These are phyloP conservation scores for Paxillus involutus DNA, from an alignment of 768 basidiomycete species.

Conservation along the genomic window DNA sequence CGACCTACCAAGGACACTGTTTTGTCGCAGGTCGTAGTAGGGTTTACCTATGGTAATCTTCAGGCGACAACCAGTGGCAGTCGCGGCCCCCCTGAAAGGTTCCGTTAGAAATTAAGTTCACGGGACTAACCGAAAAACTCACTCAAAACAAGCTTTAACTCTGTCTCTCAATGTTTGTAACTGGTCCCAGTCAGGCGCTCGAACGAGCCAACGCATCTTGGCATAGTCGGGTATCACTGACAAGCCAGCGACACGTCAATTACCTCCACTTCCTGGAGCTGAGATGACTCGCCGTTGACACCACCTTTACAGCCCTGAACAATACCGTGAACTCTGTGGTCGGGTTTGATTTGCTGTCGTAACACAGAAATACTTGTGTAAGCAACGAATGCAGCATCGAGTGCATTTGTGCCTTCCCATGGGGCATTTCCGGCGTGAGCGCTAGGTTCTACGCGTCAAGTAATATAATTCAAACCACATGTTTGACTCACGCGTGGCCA, in stretches of 20 bases:
- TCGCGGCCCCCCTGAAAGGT: constrained; percentile 56
- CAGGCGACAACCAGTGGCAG: constrained; percentile 59
- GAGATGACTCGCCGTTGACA: constrained; percentile 56
- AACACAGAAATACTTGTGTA: constrained; percentile 78
- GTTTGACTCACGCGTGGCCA: constrained; percentile 60
- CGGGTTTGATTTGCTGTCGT: constrained; percentile 85
- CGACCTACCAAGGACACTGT: constrained; percentile 49
- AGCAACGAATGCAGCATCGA: constrained; percentile 86
- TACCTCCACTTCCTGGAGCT: not conserved
- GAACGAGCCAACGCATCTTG: constrained; percentile 68
- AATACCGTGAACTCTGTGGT: constrained; percentile 76
- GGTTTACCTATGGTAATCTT: constrained; percentile 40
- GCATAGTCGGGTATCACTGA: constrained; percentile 85
- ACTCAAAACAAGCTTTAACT: constrained; percentile 74
- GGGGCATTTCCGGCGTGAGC: constrained; percentile 81
- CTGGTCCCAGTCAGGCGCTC: constrained; percentile 64
- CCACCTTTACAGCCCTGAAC: constrained; percentile 68
- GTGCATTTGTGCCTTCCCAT: constrained; percentile 85
- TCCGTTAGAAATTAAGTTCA: constrained; percentile 7
- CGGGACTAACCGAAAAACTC: constrained; percentile 22
- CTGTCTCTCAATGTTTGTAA: constrained; percentile 54
- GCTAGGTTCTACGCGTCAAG: constrained; percentile 34
- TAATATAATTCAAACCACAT: not conserved
- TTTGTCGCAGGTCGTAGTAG: constrained; percentile 62
- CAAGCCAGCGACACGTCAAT: constrained; percentile 1